Percentiles rank a stretch among this genome's conserved stretches.
Evolutionary conservation across 140 eudicot genomes (phyloP).

Genomic region (Cichorium intybus): DNA sequence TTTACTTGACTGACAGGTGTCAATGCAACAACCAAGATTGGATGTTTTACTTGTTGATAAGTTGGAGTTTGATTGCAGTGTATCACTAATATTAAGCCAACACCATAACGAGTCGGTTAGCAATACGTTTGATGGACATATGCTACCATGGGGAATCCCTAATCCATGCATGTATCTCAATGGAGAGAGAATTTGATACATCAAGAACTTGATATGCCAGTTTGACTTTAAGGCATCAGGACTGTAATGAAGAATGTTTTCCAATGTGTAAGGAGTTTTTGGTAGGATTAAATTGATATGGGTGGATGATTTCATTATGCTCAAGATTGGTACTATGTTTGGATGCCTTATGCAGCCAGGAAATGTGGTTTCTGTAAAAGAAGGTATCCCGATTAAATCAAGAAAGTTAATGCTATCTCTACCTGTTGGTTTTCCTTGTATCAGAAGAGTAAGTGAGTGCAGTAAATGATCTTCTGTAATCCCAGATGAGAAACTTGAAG

Average conservation of each 20-base stretch:
- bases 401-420: conserved; percentile 67
- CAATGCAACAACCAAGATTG: conserved; percentile 38
- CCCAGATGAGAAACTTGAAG: conserved; percentile 68
- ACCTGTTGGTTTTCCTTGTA: conserved; percentile 78
- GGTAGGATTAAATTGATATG: conserved; percentile 61
- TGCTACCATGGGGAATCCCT: conserved; percentile 65
- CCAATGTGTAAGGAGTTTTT: conserved; percentile 72
- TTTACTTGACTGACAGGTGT: conserved; percentile 50
- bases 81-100: conserved; percentile 65
- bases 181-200: conserved; percentile 85
- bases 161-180: conserved; percentile 71
- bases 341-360: conserved; percentile 99
- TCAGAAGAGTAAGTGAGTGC: conserved; percentile 52
- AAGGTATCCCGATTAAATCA: conserved; percentile 66
- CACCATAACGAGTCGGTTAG: conserved; percentile 74
- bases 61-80: conserved; percentile 29
- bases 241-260: conserved; percentile 75
- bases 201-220: conserved; percentile 70
- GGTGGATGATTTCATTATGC: conserved; percentile 59
- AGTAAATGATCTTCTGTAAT: conserved; percentile 64
- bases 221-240: conserved; percentile 78
- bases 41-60: conserved; percentile 23
- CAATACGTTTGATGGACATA: conserved; percentile 59
- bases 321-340: conserved; percentile 71
- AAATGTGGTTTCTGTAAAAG: conserved; percentile 54